phyloP scores from a whole-genome alignment of 768 basidiomycete species.

The Lepiota brunneoincarnata region DNA sequence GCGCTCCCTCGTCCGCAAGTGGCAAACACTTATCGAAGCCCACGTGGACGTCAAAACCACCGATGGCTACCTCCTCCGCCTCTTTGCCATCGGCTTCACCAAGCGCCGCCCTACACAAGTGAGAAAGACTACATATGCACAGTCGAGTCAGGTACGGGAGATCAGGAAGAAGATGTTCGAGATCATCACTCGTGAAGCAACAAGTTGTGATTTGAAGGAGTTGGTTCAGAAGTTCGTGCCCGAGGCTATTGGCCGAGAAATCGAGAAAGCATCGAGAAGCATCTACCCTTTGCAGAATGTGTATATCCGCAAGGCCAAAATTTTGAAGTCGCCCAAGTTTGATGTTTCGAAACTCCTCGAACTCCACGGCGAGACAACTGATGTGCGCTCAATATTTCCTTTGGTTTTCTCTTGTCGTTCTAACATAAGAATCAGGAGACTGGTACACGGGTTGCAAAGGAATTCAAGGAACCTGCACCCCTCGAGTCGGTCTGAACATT shows the following conservation, averaged over 20 bases:
- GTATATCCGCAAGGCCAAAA: slow-evolving; percentile 98
- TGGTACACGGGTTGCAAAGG: slow-evolving; percentile 89
- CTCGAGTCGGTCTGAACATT: slow-evolving; percentile 80
- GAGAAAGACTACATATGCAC: slow-evolving; percentile 98
- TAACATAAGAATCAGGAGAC: slow-evolving; percentile 63
- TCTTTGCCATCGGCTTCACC: slow-evolving; percentile 99
- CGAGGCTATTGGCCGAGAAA: slow-evolving; percentile 98
- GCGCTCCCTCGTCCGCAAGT: slow-evolving; percentile 98
- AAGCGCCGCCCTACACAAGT: slow-evolving; percentile 96
- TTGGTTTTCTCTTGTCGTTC: slow-evolving; percentile 12
- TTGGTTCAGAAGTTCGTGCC: slow-evolving; percentile 98
- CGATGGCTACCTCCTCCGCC: slow-evolving; percentile 98
- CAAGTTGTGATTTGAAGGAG: slow-evolving; percentile 96
- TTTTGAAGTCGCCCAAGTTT: slow-evolving; percentile 96
- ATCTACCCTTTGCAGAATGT: slow-evolving; percentile 99
- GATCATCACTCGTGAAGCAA: slow-evolving; percentile 94
- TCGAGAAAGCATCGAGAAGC: slow-evolving; percentile 94
- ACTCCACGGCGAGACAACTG: slow-evolving; percentile 92
- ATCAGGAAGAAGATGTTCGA: slow-evolving; percentile 99
- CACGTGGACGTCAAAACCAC: slow-evolving; percentile 99
- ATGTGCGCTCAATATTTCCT: slow-evolving; percentile 53
- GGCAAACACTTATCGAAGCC: slow-evolving; percentile 99
- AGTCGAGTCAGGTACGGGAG: slow-evolving; percentile 92
- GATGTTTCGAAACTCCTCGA: slow-evolving; percentile 95
- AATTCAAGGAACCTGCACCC: slow-evolving; percentile 98